phyloP scores from a whole-genome alignment of 2,329 filamentous ascomycete species.

The Cladosporium phlei region DNA sequence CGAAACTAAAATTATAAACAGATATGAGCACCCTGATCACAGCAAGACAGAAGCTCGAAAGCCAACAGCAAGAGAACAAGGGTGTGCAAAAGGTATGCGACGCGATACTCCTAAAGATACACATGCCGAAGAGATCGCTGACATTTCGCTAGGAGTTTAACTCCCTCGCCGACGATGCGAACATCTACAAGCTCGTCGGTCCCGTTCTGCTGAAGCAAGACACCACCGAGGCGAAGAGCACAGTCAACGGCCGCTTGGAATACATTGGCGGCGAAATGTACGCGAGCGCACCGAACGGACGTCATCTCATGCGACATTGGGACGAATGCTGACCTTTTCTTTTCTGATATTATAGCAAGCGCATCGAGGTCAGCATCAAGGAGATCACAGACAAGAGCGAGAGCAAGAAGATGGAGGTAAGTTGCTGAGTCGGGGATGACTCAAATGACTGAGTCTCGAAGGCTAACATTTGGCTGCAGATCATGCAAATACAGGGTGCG shows the following conservation, averaged over 20 bases:
- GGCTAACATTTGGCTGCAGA: no score
- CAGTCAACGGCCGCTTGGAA: slow-evolving; percentile 83
- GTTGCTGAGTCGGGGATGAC: no score
- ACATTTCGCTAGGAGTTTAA: slow-evolving; percentile 65
- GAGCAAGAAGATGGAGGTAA: slow-evolving; percentile 60
- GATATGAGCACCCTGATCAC: slow-evolving; percentile 74
- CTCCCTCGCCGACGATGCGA: slow-evolving; percentile 71
- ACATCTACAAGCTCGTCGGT: slow-evolving; percentile 93
- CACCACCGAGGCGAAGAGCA: slow-evolving; percentile 80
- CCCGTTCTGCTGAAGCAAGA: slow-evolving; percentile 94
- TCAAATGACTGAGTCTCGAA: no score
- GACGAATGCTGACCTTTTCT: no score
- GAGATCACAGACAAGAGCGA: slow-evolving; percentile 62
- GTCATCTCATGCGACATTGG: no score
- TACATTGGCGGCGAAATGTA: slow-evolving; percentile 94
- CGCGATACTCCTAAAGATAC: slow-evolving; percentile 9
- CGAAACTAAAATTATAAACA: slow-evolving; percentile 35
- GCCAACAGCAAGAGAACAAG: slow-evolving; percentile 88
- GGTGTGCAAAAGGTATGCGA: slow-evolving; percentile 70
- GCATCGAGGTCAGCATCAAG: slow-evolving; percentile 62
- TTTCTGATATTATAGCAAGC: slow-evolving; percentile 55
- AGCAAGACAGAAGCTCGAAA: slow-evolving; percentile 84
- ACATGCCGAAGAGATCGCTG: neutral
- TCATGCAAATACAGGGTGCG: slow-evolving; percentile 42
- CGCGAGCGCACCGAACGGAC: no score